These are phyloP conservation scores for Diddensiella santjacobensis DNA, from an alignment of 805 yeast genomes.

Conservation along the genomic window DNA sequence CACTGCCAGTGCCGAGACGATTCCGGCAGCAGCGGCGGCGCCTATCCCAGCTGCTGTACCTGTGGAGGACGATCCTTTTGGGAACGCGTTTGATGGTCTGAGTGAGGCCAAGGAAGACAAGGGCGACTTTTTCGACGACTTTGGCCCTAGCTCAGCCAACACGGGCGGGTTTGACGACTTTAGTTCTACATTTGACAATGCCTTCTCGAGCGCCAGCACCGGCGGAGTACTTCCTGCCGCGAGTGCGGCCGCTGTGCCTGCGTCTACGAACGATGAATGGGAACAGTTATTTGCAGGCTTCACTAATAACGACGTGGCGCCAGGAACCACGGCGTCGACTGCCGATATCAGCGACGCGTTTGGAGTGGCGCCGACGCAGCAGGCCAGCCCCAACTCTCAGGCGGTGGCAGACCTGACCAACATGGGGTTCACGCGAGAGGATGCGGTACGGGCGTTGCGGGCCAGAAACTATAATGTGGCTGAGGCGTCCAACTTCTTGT, in stretches of 20 bases:
- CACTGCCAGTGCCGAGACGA: neutral
- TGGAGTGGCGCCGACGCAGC: constrained; percentile 12
- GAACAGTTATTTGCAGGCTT: constrained; percentile 89
- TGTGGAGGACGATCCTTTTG: constrained; percentile 33
- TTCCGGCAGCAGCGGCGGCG: neutral
- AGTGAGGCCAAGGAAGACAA: constrained; percentile 39
- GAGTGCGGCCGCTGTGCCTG: constrained; percentile 18
- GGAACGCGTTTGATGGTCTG: constrained; percentile 43
- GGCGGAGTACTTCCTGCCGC: neutral
- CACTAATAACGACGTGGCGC: constrained; percentile 39
- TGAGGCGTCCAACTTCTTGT: constrained; percentile 79
- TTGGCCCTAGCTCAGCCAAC: constrained; percentile 11
- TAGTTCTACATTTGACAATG: constrained; percentile 20
- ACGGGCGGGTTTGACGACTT: constrained; percentile 20
- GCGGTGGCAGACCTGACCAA: constrained; percentile 77
- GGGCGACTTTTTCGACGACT: constrained; percentile 27
- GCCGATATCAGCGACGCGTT: constrained; percentile 23
- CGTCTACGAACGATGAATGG: constrained; percentile 68
- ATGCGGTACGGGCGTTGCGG: constrained; percentile 65
- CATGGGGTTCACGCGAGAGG: constrained; percentile 78
- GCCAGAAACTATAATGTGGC: constrained; percentile 71
- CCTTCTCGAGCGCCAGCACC: constrained; percentile 10
- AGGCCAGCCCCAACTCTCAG: constrained; percentile 36
- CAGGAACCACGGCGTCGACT: constrained; percentile 11
- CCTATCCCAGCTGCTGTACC: constrained; percentile 4